phyloP scores from a whole-genome alignment of 116 monocot species.

The Trichopus zeylanicus region DNA sequence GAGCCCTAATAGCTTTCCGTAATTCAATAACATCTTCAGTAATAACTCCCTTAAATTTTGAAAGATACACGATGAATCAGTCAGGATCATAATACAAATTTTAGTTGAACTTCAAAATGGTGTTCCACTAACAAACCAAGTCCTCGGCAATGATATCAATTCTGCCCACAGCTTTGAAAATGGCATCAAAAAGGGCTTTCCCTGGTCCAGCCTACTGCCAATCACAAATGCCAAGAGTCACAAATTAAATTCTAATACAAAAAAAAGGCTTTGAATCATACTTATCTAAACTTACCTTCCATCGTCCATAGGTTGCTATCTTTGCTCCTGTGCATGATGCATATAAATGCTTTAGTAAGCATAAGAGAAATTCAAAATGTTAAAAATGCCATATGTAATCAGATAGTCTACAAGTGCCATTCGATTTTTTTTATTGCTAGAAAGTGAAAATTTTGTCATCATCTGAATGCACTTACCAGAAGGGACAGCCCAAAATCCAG shows the following conservation, averaged over 20 bases:
- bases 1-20: slow-evolving; percentile 79
- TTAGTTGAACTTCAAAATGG: neutral
- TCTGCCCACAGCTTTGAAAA: slow-evolving; percentile 68
- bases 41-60: slow-evolving; percentile 68
- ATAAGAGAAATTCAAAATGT: neutral
- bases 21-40: slow-evolving; percentile 93
- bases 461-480: slow-evolving; percentile 39
- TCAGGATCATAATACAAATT: neutral
- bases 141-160: slow-evolving; percentile 88
- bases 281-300: slow-evolving; percentile 50
- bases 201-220: slow-evolving; percentile 90
- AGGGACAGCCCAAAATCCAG: slow-evolving; percentile 94
- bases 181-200: slow-evolving; percentile 87
- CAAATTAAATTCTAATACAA: neutral
- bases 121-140: slow-evolving; percentile 34
- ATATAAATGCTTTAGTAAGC: neutral
- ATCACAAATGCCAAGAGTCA: slow-evolving; percentile 9
- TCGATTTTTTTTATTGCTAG: too few species aligned
- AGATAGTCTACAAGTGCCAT: neutral
- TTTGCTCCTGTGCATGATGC: slow-evolving; percentile 58
- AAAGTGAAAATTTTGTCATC: neutral
- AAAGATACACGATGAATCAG: neutral
- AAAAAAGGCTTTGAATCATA: neutral
- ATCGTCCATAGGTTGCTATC: slow-evolving; percentile 57
- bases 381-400: neutral